Conservation (phyloP, 2,329 filamentous ascomycete species). For the Colletotrichum falcatum region DNA sequence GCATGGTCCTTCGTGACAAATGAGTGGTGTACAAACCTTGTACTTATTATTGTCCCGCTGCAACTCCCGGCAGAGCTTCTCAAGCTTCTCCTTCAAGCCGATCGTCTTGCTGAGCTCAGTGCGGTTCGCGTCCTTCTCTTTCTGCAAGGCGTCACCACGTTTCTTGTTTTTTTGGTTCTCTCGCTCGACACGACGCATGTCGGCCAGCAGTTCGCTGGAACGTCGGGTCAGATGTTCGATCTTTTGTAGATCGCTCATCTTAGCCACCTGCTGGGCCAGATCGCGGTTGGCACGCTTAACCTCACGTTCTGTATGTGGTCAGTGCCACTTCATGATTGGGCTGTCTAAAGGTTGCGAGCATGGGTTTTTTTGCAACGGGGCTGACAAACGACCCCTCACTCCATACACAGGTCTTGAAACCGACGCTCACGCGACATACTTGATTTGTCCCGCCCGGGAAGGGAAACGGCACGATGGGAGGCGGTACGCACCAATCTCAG, state of each 20-base stretch:
- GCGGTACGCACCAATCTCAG: constrained; percentile 81
- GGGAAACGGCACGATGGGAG: constrained; percentile 30
- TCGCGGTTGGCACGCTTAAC: constrained; percentile 95
- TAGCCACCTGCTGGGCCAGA: constrained; percentile 86
- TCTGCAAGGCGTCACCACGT: constrained; percentile 91
- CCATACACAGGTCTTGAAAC: constrained; percentile 14
- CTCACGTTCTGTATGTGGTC: constrained; percentile 78
- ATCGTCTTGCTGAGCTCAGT: constrained; percentile 91
- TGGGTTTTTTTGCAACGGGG: background rate
- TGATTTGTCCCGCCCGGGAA: constrained; percentile 30
- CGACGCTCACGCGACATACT: constrained; percentile 37
- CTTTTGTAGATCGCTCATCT: constrained; percentile 92
- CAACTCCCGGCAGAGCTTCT: constrained; percentile 94
- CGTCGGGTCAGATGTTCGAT: constrained; percentile 91
- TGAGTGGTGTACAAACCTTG: constrained; percentile 72
- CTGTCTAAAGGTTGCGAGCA: constrained; percentile 20
- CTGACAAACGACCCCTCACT: constrained; percentile 1
- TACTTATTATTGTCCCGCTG: constrained; percentile 98
- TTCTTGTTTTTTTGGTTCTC: constrained; percentile 98
- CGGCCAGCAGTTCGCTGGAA: constrained; percentile 89
- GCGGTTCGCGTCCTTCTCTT: constrained; percentile 92
- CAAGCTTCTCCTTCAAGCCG: constrained; percentile 93
- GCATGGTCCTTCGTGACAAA: constrained; percentile 1
- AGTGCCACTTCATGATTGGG: constrained; percentile 34
- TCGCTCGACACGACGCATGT: constrained; percentile 95